A percentile compares a stretch with the other conserved stretches of the same genome.
phyloP scores from a whole-genome alignment of 2,329 filamentous ascomycete genomes.

The Dactylellina cionopaga region DNA sequence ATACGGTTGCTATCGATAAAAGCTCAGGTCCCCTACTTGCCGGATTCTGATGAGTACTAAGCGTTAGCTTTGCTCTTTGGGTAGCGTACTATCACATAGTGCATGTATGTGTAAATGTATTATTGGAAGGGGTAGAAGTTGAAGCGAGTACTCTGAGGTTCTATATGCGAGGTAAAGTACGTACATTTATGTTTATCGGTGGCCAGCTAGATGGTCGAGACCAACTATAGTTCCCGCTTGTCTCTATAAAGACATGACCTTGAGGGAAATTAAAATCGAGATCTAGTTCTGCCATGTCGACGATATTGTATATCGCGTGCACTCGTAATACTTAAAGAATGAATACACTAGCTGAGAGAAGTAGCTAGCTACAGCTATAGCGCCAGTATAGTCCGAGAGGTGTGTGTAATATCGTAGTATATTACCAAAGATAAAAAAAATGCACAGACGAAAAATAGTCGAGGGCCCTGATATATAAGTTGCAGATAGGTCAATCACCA shows the following conservation, averaged over 20 bases:
- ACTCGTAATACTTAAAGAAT: too few relatives aligned
- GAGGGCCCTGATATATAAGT: background rate
- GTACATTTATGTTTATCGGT: slow-evolving; percentile 18
- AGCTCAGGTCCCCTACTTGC: background rate
- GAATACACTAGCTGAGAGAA: too few relatives aligned
- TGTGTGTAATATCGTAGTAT: too few relatives aligned
- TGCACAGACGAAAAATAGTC: background rate
- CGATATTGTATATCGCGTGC: too few relatives aligned
- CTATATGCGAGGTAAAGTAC: background rate
- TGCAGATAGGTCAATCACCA: background rate
- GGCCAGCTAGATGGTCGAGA: slow-evolving; percentile 21
- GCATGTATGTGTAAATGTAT: too few relatives aligned
- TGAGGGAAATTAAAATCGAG: background rate
- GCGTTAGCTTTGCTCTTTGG: too few relatives aligned
- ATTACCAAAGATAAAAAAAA: background rate
- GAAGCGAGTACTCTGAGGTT: too few relatives aligned
- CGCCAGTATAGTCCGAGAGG: too few relatives aligned
- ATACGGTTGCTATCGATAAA: slow-evolving; percentile 1
- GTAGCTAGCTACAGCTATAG: too few relatives aligned
- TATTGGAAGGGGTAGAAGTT: too few relatives aligned
- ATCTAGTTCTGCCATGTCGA: background rate
- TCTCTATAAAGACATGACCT: slow-evolving; percentile 1
- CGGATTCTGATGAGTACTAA: background rate
- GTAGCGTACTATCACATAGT: too few relatives aligned
- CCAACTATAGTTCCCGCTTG: slow-evolving; percentile 22